Percentiles rank a stretch among this genome's conserved stretches.
Conservation (phyloP, 768 basidiomycete genomes). For the Pholiota conissans region DNA sequence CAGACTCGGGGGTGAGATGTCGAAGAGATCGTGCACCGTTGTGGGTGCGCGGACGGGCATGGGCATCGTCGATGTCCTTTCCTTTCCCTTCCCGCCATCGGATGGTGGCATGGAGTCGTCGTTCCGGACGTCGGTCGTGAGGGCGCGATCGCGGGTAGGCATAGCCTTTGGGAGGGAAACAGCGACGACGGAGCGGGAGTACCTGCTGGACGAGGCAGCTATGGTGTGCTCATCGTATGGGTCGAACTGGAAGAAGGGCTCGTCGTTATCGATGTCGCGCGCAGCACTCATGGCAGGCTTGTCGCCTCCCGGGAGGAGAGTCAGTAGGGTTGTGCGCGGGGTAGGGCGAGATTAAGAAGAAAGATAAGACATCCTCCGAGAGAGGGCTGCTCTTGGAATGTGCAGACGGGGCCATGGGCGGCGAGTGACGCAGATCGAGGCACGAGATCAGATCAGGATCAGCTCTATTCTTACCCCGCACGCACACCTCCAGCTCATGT, state of each 20-base stretch:
- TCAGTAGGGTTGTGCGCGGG: not conserved
- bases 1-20: slow-evolving; percentile 25
- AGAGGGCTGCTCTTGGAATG: slow-evolving; percentile 30
- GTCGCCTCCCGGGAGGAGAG: slow-evolving; percentile 18
- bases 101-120: slow-evolving; percentile 3
- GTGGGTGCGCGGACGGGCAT: slow-evolving; percentile 44
- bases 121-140: slow-evolving; percentile 24
- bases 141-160: slow-evolving; percentile 29
- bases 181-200: slow-evolving; percentile 7
- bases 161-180: slow-evolving; percentile 18
- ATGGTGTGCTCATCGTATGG: slow-evolving; percentile 34
- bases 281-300: slow-evolving; percentile 34
- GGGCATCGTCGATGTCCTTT: slow-evolving; percentile 41
- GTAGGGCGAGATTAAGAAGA: slow-evolving; percentile 3
- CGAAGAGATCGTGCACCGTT: slow-evolving; percentile 41
- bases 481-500: slow-evolving; percentile 4
- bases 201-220: slow-evolving; percentile 14
- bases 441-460: slow-evolving; percentile 23
- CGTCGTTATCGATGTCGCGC: slow-evolving; percentile 56
- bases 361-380: slow-evolving; percentile 26
- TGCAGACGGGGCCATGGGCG: slow-evolving; percentile 19
- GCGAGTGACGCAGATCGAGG: slow-evolving; percentile 19
- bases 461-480: slow-evolving; percentile 11
- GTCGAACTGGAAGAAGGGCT: slow-evolving; percentile 52
- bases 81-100: slow-evolving; percentile 53